Percentiles rank a stretch among this genome's conserved stretches.
These are phyloP conservation scores for Leishmania turanica DNA, from an alignment of 208 protist genomes.

Conservation along the genomic window DNA sequence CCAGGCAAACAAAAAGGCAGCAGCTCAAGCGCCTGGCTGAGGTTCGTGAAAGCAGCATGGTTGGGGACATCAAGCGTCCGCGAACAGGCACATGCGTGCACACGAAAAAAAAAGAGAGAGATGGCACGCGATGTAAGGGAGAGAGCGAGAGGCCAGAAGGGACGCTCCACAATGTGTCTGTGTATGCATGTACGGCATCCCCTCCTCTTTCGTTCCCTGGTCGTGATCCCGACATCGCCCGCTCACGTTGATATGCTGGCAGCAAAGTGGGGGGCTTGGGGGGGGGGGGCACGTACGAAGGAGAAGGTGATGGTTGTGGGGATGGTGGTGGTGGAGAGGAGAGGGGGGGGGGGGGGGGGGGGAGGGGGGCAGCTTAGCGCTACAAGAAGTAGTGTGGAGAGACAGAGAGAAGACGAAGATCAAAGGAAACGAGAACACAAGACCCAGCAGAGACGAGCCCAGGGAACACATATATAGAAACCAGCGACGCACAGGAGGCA, in stretches of 20 bases:
- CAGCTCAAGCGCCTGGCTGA: neutral
- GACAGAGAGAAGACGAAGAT: neutral
- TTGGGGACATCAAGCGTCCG: neutral
- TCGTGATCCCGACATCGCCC: neutral
- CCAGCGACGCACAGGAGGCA: neutral
- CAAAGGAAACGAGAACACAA: neutral
- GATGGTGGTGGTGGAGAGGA: no score
- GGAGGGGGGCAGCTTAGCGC: neutral
- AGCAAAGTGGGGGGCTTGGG: no score
- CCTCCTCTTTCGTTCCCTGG: neutral
- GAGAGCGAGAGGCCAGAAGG: neutral
- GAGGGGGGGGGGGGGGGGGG: no score
- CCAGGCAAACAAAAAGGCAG: neutral
- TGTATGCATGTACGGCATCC: neutral
- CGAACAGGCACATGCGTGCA: neutral
- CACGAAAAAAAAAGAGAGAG: no score
- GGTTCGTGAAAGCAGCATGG: neutral
- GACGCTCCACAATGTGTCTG: neutral
- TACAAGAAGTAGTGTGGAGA: neutral
- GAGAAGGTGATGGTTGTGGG: no score
- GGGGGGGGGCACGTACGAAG: no score
- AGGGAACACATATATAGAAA: neutral
- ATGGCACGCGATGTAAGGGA: neutral
- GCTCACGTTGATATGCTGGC: neutral
- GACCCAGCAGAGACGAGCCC: neutral